These are phyloP conservation scores for Hymenoscyphus salicellus DNA, from an alignment of 2,329 filamentous ascomycete species.

Conservation along the genomic window DNA sequence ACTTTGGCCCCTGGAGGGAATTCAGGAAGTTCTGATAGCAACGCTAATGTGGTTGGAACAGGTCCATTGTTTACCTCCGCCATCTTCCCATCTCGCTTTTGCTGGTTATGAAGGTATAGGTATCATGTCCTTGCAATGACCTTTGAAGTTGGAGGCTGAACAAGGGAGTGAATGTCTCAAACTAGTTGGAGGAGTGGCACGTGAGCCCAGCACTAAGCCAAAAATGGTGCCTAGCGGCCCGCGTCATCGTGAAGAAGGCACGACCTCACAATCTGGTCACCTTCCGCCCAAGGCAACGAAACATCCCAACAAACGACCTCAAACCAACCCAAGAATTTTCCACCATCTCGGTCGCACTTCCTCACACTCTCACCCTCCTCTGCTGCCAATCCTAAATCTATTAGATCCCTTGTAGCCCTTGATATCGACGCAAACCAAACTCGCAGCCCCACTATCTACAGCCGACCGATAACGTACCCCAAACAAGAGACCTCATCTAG, in stretches of 20 bases:
- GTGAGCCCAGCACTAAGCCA: background rate
- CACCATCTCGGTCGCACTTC: background rate
- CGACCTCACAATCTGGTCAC: conserved; percentile 1
- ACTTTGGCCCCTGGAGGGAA: conserved; percentile 61
- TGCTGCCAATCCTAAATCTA: background rate
- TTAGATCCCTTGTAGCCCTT: background rate
- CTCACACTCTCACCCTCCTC: background rate
- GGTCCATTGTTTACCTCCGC: conserved; percentile 31
- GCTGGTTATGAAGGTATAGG: background rate
- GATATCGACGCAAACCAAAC: background rate
- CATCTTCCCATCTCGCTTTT: conserved; percentile 11
- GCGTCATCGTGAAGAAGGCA: conserved; percentile 3
- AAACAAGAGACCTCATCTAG: background rate
- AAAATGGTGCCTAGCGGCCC: background rate
- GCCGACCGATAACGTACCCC: conserved; percentile 24
- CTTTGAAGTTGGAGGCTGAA: too few species aligned
- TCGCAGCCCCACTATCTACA: conserved; percentile 29
- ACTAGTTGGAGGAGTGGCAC: too few species aligned
- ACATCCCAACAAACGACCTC: background rate
- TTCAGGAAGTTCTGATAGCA: conserved; percentile 32
- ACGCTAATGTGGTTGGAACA: conserved; percentile 27
- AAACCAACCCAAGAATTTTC: background rate
- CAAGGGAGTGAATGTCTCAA: too few species aligned
- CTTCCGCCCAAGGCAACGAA: background rate
- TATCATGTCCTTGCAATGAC: background rate